Conservation (phyloP, 2,329 filamentous ascomycete genomes). For the Nigrospora oryzae region DNA sequence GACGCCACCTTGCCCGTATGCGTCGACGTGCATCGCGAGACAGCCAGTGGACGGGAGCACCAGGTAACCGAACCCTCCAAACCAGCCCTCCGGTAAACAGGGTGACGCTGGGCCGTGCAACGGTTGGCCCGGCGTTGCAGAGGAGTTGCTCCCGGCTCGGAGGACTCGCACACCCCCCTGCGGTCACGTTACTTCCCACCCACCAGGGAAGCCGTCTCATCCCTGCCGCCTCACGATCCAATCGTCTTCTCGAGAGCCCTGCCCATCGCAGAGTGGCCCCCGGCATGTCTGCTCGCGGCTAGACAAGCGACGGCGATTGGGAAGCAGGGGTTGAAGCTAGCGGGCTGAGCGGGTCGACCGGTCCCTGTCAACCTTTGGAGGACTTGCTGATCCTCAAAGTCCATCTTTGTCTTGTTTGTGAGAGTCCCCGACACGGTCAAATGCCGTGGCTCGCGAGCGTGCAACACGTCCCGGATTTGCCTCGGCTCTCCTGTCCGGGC, state of each 20-base stretch:
- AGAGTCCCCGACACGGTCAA: no score
- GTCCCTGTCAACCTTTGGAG: not conserved
- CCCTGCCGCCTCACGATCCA: slow-evolving; percentile 8
- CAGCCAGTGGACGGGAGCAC: not conserved
- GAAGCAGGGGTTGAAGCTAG: slow-evolving; percentile 6
- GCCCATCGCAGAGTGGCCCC: slow-evolving; percentile 15
- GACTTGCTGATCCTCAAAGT: no score
- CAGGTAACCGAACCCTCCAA: not conserved
- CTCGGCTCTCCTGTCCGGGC: not conserved
- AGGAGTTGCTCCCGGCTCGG: not conserved
- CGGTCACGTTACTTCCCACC: slow-evolving; percentile 20
- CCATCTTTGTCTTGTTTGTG: no score
- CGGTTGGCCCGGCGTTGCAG: not conserved
- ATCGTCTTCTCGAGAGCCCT: slow-evolving; percentile 18
- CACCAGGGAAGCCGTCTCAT: no score
- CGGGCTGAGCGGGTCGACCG: slow-evolving; percentile 1
- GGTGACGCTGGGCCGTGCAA: not conserved
- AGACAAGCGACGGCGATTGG: slow-evolving; percentile 19
- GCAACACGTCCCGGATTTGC: no score
- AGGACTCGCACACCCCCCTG: slow-evolving; percentile 15
- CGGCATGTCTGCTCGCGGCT: slow-evolving; percentile 10
- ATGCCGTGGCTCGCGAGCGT: no score
- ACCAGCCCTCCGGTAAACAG: not conserved
- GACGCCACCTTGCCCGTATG: no score
- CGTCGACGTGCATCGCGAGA: no score